Evolutionary conservation across 345 rosid species (phyloP), one percentile per base, ranked within the genome.

Genomic region (Moricandia moricandioides): DNA sequence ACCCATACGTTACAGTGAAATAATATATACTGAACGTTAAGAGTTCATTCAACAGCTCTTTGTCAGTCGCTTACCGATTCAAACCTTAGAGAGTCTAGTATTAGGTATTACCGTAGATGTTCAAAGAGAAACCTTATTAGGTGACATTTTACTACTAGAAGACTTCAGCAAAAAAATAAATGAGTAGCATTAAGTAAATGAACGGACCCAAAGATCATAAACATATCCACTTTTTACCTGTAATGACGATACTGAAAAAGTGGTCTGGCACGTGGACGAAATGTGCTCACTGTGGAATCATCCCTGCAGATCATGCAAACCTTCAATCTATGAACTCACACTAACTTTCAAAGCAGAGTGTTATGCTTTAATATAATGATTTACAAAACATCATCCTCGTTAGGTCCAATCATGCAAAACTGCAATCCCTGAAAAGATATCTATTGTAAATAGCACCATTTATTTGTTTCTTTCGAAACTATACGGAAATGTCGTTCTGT

Each of bases 201-300:
- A 52, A 52, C 34, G 43, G 8, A 54, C 6, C 29, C 31, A 24
- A 58, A 27, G 62, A 71, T 12, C 7, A 56, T 8, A 65, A 30
- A 31, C 49, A 59, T 10, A 52, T 51, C 58, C 47, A 31, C 55
- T 74, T 61, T 73, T 62, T 80, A 91, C 99, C 99, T 92, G 84
- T 96, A 96, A 65, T 89, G 92, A 75, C 98, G 98, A 74, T 96
- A 96, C 71, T 92, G 99, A 89, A 96, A 96, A 62, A 96, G 98
- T 17, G 73, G 91, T 31, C 91, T 84, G 78, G 97, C 94, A 76
- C 95, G 98, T 60, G 97, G 98, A 55, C 96, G 96, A 58, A 92
- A 96, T 72, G 96, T 96, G 82, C 86, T 87, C 51, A 82, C 85
- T 59, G 98, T 86, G 83, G 96, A 83, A 77, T 96, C 91, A 70